These are phyloP conservation scores for Glonium stellatum DNA, from an alignment of 495 filamentous ascomycete genomes.

Conservation along the genomic window DNA sequence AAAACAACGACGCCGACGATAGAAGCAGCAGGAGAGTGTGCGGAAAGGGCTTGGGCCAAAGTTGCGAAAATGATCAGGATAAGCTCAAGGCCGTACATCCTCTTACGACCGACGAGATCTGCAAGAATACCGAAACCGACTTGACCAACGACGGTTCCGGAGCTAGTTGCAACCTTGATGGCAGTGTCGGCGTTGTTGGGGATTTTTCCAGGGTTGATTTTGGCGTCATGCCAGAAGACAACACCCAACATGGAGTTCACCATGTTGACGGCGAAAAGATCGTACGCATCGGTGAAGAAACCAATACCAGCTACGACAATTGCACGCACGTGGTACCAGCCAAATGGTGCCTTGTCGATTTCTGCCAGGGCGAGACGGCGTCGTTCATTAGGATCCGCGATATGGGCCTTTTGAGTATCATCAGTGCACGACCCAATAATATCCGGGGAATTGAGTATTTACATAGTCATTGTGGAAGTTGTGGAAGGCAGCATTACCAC, in stretches of 20 bases:
- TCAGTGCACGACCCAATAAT: no score
- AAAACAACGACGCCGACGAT: constrained; percentile 76
- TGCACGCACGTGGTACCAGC: constrained; percentile 72
- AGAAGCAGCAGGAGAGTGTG: constrained; percentile 58
- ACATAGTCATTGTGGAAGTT: constrained; percentile 52
- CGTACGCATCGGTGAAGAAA: constrained; percentile 77
- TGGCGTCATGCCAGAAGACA: constrained; percentile 58
- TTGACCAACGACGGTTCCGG: constrained; percentile 80
- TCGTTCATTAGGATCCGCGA: constrained; percentile 65
- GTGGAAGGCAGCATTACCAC: constrained; percentile 62
- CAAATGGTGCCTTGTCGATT: constrained; percentile 74
- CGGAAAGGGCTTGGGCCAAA: constrained; percentile 66
- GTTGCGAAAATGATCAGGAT: constrained; percentile 85
- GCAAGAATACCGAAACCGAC: constrained; percentile 74
- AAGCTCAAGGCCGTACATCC: constrained; percentile 82
- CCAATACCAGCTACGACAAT: constrained; percentile 74
- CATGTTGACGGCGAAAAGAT: constrained; percentile 74
- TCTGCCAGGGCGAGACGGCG: constrained; percentile 67
- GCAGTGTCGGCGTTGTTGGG: constrained; percentile 61
- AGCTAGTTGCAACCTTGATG: constrained; percentile 84
- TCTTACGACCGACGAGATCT: constrained; percentile 71
- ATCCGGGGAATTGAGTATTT: background rate
- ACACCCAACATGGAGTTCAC: constrained; percentile 57
- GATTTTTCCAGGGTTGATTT: constrained; percentile 37
- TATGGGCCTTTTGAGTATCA: constrained; percentile 40